phyloP scores from a whole-genome alignment of 805 yeast species.

The Candida ascalaphidarum region DNA sequence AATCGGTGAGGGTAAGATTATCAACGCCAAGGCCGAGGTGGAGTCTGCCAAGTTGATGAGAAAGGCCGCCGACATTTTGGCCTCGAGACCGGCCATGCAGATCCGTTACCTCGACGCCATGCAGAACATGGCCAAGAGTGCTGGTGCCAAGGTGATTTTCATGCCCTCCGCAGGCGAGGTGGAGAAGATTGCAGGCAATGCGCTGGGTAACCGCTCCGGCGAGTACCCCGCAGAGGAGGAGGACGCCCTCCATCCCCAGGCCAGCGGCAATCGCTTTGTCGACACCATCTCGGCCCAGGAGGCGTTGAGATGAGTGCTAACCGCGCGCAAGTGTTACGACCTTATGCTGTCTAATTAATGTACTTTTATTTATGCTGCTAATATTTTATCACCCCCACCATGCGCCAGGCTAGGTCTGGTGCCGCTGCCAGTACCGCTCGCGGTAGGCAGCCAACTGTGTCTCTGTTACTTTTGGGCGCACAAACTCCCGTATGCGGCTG shows the following conservation, averaged over 20 bases:
- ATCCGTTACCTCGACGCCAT: conserved; percentile 72
- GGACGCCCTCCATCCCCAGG: conserved; percentile 1
- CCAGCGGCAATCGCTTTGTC: too few species aligned
- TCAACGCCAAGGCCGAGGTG: conserved; percentile 68
- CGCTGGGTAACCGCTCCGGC: conserved; percentile 13
- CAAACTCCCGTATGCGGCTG: not conserved
- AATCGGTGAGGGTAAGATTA: conserved; percentile 69
- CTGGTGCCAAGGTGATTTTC: conserved; percentile 62
- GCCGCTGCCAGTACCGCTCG: conserved; percentile 5
- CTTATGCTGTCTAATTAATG: not conserved
- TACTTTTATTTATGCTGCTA: not conserved
- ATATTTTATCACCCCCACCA: not conserved
- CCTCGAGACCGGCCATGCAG: conserved; percentile 72
- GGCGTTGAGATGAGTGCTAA: conserved; percentile 9
- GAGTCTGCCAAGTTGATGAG: conserved; percentile 71
- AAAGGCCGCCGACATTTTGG: conserved; percentile 68
- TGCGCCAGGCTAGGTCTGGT: not conserved
- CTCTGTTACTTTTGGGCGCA: conserved; percentile 7
- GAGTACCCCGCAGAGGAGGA: conserved; percentile 4
- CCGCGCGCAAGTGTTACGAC: too few species aligned
- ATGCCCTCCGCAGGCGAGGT: conserved; percentile 51
- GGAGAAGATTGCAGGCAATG: conserved; percentile 26
- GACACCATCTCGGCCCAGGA: conserved; percentile 21
- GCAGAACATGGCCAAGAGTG: conserved; percentile 58
- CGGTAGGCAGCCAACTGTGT: conserved; percentile 7